Percentiles rank a stretch among this genome's conserved stretches.
These are phyloP conservation scores for Cucumis hystrix DNA, from an alignment of 306 rosid species.

Conservation along the genomic window DNA sequence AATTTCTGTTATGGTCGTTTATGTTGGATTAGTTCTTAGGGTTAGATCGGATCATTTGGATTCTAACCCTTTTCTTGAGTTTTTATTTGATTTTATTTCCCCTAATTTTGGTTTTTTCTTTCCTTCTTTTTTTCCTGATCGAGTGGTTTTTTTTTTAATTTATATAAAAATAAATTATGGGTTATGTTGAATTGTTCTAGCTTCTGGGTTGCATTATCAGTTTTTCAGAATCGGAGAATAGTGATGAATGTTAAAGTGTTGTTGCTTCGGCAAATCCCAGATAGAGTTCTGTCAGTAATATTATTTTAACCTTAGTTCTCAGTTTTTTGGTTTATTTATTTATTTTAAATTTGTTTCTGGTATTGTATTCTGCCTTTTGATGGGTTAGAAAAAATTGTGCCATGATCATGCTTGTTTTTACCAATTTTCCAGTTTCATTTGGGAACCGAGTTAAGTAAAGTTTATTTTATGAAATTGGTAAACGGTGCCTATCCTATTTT, in stretches of 20 bases:
- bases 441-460: neutral
- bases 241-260: neutral
- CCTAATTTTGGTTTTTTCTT: neutral
- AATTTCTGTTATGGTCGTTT: constrained; percentile 2
- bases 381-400: neutral
- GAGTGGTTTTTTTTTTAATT: neutral
- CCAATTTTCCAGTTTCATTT: neutral
- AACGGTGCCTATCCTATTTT: neutral
- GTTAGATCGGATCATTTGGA: constrained; percentile 8
- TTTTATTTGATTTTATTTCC: neutral
- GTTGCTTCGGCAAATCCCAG: neutral
- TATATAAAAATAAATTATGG: neutral
- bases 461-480: neutral
- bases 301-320: neutral
- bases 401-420: neutral
- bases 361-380: neutral
- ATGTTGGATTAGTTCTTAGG: neutral
- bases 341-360: neutral
- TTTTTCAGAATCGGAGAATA: neutral
- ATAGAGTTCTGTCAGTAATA: neutral
- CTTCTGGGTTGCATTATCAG: neutral
- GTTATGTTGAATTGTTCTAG: neutral
- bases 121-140: neutral
- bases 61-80: neutral
- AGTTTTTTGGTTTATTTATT: neutral